A percentile compares a stretch with the other conserved stretches of the same genome.
Conservation (phyloP, 2,329 filamentous ascomycete species). For the Penicillium sp. region DNA sequence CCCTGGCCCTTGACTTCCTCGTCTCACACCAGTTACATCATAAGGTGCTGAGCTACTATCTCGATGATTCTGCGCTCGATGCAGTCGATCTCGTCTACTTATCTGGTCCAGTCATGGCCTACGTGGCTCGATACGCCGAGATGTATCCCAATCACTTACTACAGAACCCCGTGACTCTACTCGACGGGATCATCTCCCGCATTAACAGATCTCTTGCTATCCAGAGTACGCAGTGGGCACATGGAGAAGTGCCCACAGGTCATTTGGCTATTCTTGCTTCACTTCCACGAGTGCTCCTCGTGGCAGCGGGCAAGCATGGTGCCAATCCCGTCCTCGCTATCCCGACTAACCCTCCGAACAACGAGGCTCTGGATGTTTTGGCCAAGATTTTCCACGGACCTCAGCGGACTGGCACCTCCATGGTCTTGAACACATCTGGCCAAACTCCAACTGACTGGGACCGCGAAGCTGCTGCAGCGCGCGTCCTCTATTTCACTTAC, state of each 20-base stretch:
- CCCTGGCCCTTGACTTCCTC: conserved; percentile 51
- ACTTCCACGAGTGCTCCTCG: conserved; percentile 52
- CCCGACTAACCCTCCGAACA: conserved; percentile 51
- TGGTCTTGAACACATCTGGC: conserved; percentile 33
- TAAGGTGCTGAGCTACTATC: conserved; percentile 49
- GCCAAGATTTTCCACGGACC: conserved; percentile 57
- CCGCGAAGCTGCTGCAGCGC: conserved; percentile 52
- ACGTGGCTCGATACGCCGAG: conserved; percentile 55
- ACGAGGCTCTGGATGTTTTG: conserved; percentile 53
- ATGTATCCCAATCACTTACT: conserved; percentile 55
- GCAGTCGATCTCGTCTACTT: conserved; percentile 53
- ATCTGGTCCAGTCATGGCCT: conserved; percentile 53
- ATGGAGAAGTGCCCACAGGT: conserved; percentile 52
- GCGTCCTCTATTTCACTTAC: conserved; percentile 55
- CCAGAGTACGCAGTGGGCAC: conserved; percentile 50
- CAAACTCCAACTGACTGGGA: conserved; percentile 39
- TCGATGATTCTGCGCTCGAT: conserved; percentile 50
- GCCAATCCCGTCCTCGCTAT: conserved; percentile 48
- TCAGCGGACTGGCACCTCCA: conserved; percentile 18
- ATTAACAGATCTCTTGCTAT: conserved; percentile 47
- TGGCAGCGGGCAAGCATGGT: conserved; percentile 43
- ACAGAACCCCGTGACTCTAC: conserved; percentile 37
- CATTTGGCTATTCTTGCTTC: conserved; percentile 57
- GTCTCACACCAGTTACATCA: conserved; percentile 50
- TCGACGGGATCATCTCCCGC: conserved; percentile 47